Percentiles rank a stretch among this genome's conserved stretches.
Conservation (phyloP, 352 stramenopile genomes). For the Phytophthora capsici region DNA sequence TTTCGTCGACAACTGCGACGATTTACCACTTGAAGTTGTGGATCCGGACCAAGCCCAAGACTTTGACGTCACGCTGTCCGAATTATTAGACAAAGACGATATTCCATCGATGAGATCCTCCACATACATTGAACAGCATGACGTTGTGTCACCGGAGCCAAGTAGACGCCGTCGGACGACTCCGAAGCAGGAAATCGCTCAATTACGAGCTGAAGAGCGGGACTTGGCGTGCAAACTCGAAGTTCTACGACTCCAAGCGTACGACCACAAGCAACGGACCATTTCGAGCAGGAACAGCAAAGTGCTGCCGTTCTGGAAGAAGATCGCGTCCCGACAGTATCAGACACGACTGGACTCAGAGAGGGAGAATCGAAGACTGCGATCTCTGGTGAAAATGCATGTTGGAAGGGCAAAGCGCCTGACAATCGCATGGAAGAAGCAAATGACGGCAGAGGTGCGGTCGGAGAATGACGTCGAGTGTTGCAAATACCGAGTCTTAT, state of each 20-base stretch:
- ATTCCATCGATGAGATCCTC: background rate
- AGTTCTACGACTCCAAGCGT: constrained; percentile 14
- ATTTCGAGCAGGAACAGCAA: background rate
- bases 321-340: constrained; percentile 24
- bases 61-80: constrained; percentile 8
- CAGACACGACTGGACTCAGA: constrained; percentile 21
- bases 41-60: constrained; percentile 7
- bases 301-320: constrained; percentile 34
- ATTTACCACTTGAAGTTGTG: background rate
- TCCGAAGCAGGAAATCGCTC: constrained; percentile 29
- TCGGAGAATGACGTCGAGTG: background rate
- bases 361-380: constrained; percentile 28
- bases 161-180: constrained; percentile 16
- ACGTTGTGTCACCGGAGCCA: background rate
- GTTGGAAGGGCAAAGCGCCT: constrained; percentile 20
- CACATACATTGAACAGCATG: background rate
- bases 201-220: constrained; percentile 21
- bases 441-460: constrained; percentile 19
- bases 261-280: constrained; percentile 2
- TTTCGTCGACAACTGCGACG: constrained; percentile 24
- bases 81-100: constrained; percentile 11
- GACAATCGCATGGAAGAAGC: constrained; percentile 27
- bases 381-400: constrained; percentile 23
- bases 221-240: constrained; percentile 27
- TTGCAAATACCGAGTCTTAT: background rate